Percentiles rank a stretch among this genome's conserved stretches.
Conservation (phyloP, 371 early-diverging fungal species). For the Vairimorpha ceranae region DNA sequence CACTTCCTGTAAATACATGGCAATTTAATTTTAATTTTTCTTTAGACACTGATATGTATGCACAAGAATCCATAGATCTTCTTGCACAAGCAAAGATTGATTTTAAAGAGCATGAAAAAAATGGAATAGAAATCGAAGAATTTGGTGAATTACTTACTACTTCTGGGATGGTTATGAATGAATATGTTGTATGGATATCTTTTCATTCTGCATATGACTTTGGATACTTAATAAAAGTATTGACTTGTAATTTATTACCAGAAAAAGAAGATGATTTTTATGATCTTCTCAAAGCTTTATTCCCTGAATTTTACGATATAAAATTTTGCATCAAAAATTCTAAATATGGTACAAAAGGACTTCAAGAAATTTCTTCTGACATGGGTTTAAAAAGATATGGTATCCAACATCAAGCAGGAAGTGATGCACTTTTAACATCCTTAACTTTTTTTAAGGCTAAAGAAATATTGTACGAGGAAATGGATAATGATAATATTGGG, state of each 20-base stretch:
- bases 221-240: constrained; percentile 88
- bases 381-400: constrained; percentile 79
- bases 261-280: constrained; percentile 85
- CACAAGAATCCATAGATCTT: constrained; percentile 93
- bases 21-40: constrained; percentile 99
- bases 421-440: constrained; percentile 87
- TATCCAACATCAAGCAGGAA: constrained; percentile 97
- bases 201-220: constrained; percentile 98
- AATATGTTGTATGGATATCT: constrained; percentile 88
- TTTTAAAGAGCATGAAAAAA: constrained; percentile 85
- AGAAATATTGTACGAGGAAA: constrained; percentile 66
- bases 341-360: constrained; percentile 85
- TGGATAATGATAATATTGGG: constrained; percentile 34
- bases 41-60: constrained; percentile 87
- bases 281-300: constrained; percentile 77
- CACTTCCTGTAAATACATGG: constrained; percentile 81
- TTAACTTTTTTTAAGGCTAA: constrained; percentile 89
- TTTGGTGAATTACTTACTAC: constrained; percentile 93
- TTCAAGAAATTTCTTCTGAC: constrained; percentile 95
- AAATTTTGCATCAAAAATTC: constrained; percentile 92
- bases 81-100: constrained; percentile 90
- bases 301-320: constrained; percentile 94
- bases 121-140: constrained; percentile 87
- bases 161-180: constrained; percentile 83
- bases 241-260: constrained; percentile 81